These are phyloP conservation scores for Pyricularia sp. DNA, from an alignment of 2,329 filamentous ascomycete species.

Conservation along the genomic window DNA sequence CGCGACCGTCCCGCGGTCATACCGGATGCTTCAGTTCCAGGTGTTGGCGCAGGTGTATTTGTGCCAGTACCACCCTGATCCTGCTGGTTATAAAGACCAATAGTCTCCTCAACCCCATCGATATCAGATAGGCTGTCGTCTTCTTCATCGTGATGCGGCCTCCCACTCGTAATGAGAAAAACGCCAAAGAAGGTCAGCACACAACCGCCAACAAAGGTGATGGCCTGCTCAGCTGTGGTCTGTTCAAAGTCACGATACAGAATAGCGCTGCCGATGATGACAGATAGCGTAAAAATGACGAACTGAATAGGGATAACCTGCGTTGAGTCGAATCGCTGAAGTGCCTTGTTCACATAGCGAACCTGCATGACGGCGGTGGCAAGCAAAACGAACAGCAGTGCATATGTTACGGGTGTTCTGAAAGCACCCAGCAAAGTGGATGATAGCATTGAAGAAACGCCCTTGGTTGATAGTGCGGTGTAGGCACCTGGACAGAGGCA, in stretches of 20 bases:
- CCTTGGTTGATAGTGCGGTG: conserved; percentile 94
- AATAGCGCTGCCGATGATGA: conserved; percentile 88
- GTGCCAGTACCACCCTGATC: neutral
- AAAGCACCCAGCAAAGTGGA: conserved; percentile 84
- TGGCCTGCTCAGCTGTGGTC: conserved; percentile 60
- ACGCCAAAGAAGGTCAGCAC: conserved; percentile 90
- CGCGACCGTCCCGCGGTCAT: conserved; percentile 25
- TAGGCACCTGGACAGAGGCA: conserved; percentile 59
- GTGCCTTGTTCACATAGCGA: conserved; percentile 79
- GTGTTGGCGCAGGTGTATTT: neutral
- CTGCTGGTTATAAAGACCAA: conserved; percentile 48
- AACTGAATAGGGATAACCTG: conserved; percentile 98
- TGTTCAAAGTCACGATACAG: conserved; percentile 93
- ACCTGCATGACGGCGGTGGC: conserved; percentile 92
- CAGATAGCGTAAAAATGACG: conserved; percentile 89
- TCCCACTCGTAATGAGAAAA: conserved; percentile 90
- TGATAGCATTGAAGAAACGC: conserved; percentile 88
- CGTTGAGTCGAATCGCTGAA: conserved; percentile 93
- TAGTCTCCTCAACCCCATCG: conserved; percentile 55
- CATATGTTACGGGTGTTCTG: conserved; percentile 85
- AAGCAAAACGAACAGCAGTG: conserved; percentile 69
- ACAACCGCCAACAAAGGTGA: conserved; percentile 86
- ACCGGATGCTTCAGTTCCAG: conserved; percentile 9
- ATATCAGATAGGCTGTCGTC: conserved; percentile 45
- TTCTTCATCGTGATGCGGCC: conserved; percentile 49